These are phyloP conservation scores for Pelargonium australe DNA, from an alignment of 441 rosid genomes.

Conservation along the genomic window DNA sequence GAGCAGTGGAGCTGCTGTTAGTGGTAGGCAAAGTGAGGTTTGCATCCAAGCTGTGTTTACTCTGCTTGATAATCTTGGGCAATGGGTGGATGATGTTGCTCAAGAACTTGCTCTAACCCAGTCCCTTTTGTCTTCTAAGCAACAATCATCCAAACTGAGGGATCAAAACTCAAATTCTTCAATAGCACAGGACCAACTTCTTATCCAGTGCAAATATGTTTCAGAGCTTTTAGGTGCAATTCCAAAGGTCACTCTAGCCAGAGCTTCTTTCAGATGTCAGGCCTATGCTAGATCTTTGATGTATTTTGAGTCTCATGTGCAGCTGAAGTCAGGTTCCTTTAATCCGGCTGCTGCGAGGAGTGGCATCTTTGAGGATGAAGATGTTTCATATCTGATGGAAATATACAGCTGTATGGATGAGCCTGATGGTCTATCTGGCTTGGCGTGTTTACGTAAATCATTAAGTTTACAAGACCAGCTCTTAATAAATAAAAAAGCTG, in stretches of 20 bases:
- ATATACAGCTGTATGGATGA: conserved; percentile 94
- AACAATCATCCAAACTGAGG: conserved; percentile 57
- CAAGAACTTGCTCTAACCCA: conserved; percentile 84
- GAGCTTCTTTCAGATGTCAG: conserved; percentile 90
- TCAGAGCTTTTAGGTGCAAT: conserved; percentile 77
- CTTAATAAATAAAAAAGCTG: conserved; percentile 79
- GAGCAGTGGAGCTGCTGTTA: conserved; percentile 54
- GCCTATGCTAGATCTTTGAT: conserved; percentile 97
- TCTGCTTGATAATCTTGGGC: conserved; percentile 98
- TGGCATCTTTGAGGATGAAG: conserved; percentile 83
- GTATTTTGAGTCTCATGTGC: conserved; percentile 96
- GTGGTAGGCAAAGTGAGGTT: conserved; percentile 82
- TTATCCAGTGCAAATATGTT: conserved; percentile 83
- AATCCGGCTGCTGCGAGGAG: conserved; percentile 93
- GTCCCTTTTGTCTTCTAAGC: conserved; percentile 51
- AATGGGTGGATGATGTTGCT: conserved; percentile 94
- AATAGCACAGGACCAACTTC: conserved; percentile 69
- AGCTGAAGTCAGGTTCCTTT: conserved; percentile 82
- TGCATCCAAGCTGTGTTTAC: conserved; percentile 96
- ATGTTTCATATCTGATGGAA: conserved; percentile 93
- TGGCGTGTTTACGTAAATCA: conserved; percentile 83
- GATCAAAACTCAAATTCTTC: conserved; percentile 41
- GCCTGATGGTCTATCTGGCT: conserved; percentile 93
- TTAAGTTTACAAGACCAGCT: conserved; percentile 86
- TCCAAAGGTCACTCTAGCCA: conserved; percentile 87